These are phyloP conservation scores for Lepidium aucheri DNA, from an alignment of 345 rosid genomes.

Conservation along the genomic window DNA sequence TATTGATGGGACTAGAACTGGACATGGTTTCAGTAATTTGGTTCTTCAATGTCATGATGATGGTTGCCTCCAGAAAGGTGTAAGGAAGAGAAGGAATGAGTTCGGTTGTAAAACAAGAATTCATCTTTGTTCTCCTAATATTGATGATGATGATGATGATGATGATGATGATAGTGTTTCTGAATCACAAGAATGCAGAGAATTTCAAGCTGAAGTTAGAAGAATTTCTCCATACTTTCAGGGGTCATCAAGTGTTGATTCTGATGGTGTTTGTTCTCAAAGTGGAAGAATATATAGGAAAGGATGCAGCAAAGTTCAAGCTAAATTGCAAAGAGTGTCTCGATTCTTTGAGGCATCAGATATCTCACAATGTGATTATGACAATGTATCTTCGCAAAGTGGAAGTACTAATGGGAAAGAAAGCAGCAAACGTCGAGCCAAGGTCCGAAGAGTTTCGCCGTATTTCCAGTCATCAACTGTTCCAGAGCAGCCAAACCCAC, in stretches of 20 bases:
- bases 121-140: not conserved
- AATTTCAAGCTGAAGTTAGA: not conserved
- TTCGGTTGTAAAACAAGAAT: not conserved
- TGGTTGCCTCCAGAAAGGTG: not conserved
- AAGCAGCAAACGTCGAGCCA: not conserved
- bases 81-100: not conserved
- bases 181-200: not conserved
- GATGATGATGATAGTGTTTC: not conserved
- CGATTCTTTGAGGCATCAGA: not conserved
- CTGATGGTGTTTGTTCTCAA: conserved; percentile 1
- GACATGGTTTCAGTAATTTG: not conserved
- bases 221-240: conserved; percentile 19
- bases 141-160: not conserved
- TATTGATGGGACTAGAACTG: not conserved
- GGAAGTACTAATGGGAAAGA: not conserved
- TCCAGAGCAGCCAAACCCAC: conserved; percentile 7
- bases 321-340: conserved; percentile 1
- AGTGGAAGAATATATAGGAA: not conserved
- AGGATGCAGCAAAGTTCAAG: not conserved
- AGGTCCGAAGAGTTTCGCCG: conserved; percentile 30
- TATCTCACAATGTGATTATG: not conserved
- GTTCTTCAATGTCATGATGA: not conserved
- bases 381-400: not conserved
- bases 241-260: not conserved
- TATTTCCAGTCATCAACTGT: conserved; percentile 13